These are phyloP conservation scores for Aspergillus funiculosus DNA, from an alignment of 495 filamentous ascomycete species.

Conservation along the genomic window DNA sequence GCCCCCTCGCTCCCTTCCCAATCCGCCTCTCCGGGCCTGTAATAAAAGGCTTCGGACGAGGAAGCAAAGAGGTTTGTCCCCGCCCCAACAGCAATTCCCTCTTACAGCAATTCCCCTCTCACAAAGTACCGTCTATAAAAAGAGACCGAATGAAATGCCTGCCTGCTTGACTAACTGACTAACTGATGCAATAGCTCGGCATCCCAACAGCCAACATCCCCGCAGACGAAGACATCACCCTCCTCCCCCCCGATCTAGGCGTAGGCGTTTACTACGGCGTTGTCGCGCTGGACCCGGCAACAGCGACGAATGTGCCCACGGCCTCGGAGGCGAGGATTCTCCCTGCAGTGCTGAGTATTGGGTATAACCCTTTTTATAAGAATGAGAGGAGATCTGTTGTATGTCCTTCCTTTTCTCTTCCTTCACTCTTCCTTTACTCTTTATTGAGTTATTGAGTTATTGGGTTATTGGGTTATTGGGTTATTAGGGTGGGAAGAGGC, in stretches of 20 bases:
- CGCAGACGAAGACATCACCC: conserved; percentile 65
- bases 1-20: conserved; percentile 74
- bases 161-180: background rate
- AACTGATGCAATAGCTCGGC: conserved; percentile 54
- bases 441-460: no score
- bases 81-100: background rate
- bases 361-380: conserved; percentile 94
- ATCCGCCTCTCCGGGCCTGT: conserved; percentile 75
- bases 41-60: conserved; percentile 88
- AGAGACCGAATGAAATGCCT: background rate
- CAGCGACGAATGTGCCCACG: background rate
- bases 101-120: background rate
- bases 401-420: conserved; percentile 16
- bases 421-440: background rate
- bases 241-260: conserved; percentile 50
- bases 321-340: conserved; percentile 45
- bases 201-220: conserved; percentile 98
- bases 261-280: conserved; percentile 92
- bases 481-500: background rate
- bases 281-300: conserved; percentile 53
- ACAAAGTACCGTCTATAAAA: background rate
- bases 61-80: conserved; percentile 69
- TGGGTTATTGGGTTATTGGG: no score
- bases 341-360: conserved; percentile 89
- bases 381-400: conserved; percentile 71